These are phyloP conservation scores for Buxus sempervirens DNA, from an alignment of 164 flowering plant species.

Conservation along the genomic window DNA sequence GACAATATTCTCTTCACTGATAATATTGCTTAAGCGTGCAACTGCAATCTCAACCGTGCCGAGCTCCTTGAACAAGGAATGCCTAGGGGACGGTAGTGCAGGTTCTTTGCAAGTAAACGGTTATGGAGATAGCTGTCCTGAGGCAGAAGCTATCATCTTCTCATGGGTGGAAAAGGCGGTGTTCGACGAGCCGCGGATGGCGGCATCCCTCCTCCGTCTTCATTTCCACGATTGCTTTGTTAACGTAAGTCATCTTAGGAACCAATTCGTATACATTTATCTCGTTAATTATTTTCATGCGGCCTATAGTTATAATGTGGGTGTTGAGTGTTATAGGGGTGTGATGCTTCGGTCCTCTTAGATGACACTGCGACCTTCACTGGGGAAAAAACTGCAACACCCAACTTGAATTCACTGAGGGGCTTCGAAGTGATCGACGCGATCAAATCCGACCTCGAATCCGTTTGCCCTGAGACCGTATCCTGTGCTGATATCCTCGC, in stretches of 20 bases:
- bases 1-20: slow-evolving; percentile 10
- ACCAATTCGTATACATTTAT: neutral
- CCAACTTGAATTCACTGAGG: slow-evolving; percentile 67
- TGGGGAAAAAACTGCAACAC: slow-evolving; percentile 72
- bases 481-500: slow-evolving; percentile 89
- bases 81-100: slow-evolving; percentile 24
- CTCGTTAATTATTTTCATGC: neutral
- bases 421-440: slow-evolving; percentile 75
- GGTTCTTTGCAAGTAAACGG: slow-evolving; percentile 18
- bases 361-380: slow-evolving; percentile 47
- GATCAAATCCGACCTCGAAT: slow-evolving; percentile 59
- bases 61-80: slow-evolving; percentile 29
- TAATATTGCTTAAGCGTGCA: slow-evolving; percentile 20
- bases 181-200: slow-evolving; percentile 61
- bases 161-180: slow-evolving; percentile 51
- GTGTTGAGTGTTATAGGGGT: slow-evolving; percentile 45
- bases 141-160: slow-evolving; percentile 55
- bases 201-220: slow-evolving; percentile 74
- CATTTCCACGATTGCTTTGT: slow-evolving; percentile 89
- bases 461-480: slow-evolving; percentile 60
- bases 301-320: neutral
- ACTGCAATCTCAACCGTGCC: slow-evolving; percentile 13
- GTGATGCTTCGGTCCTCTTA: slow-evolving; percentile 76
- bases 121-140: slow-evolving; percentile 53
- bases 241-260: slow-evolving; percentile 36